Base-by-base conservation (phyloP, 495 filamentous ascomycete genomes). In the Neurospora sp. region DNA sequence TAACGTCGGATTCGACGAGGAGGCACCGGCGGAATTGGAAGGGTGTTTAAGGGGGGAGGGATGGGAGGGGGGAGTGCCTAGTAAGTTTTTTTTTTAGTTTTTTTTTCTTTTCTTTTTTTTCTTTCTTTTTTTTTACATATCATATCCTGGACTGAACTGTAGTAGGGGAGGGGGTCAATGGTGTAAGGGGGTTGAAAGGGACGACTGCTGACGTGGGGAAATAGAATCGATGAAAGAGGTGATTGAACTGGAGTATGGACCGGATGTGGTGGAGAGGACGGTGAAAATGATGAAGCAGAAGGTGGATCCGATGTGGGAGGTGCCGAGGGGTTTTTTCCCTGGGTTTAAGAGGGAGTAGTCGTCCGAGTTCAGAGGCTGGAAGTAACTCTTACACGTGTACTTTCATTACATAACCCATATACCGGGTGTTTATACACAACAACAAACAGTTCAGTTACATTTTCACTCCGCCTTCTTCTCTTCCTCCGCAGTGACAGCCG, bases 1-100 rank as follows among this genome's bases (percentile, higher is more conserved):
- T 42, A 80, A 79, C 41, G 74, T 73, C 0, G 78, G 78, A 1
- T 74, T 77, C 18, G 77, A 79, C 40, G 74, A 79, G 39, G n/a
- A 71, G 41, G 70, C 73, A 0, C 71, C 59, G 0, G 39, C 39
- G 1, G 76, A 77, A n/a, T 42, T 76, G 18, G 18, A 39, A 1
- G 59, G 73, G 27, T 79, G 71, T 44, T 70, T 79, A 5, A 38
- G 41, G 14, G 73, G 31, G 3, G 45, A 74, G 16, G 4, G 44
- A 75, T 69, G 77, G 77, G 1, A 71, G 73, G 73, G 41, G 41
- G 59, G 68, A 3, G 69, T 73, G 0, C 27, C 70, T 40, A 14
- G 8, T 53, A 3, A 35, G 22, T 27, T 27, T n/a, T 39, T 20
- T n/a, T 22, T 18, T 37, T 37, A 0, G 0, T 37, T 37, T 5